Evolutionary conservation across 805 yeast genomes (phyloP), one percentile per base, ranked within the genome.

Genomic region (Candida broadrunensis): DNA sequence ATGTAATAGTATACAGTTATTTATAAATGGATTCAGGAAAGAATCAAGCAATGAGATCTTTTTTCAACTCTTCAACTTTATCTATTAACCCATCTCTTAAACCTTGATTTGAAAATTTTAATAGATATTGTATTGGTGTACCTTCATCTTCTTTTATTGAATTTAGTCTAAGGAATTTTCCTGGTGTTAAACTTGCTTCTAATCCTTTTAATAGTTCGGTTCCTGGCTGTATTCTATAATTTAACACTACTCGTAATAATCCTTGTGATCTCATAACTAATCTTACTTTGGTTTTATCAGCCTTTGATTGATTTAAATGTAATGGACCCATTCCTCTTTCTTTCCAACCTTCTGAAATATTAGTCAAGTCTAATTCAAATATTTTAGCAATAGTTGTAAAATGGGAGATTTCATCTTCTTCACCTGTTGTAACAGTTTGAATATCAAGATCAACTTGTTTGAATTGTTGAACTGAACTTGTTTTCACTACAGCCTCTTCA

Each of bases 241-340:
- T 93, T 47, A 93, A 69, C 19, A 91, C 80, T 9, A 93, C 91
- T 47, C 88, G 80, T 45, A 88, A 71, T 14, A 88, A 76, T 2
- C 96, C 95, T 45, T 86, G 87, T 3, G 96, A 83, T 58, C 99
- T 80, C 97, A 93, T 89, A 4, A 93, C 83, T 9, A 93, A 59
- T 51, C 99, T 78, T 0, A 83, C 72, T 40, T 75, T 75, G 30
- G 59, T 56, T 7, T 62, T 54, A 34, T 66, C 63, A 9, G 50
- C 47, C 19, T 52, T 45, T 2, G 70, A 61, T 47, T 67, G 69
- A 61, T 93, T 91, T 19, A 93, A 75, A 56, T 88, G 96, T n/a
- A 93, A 65, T 4, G 79, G 75, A 2, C 99, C 99, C 32, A 85
- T 73, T 18, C 99, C 99, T 55, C 93, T 79, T 63, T 93, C 99